phyloP scores from a whole-genome alignment of 202 grass and related monocot species.

The Dendrocalamus latiflorus region DNA sequence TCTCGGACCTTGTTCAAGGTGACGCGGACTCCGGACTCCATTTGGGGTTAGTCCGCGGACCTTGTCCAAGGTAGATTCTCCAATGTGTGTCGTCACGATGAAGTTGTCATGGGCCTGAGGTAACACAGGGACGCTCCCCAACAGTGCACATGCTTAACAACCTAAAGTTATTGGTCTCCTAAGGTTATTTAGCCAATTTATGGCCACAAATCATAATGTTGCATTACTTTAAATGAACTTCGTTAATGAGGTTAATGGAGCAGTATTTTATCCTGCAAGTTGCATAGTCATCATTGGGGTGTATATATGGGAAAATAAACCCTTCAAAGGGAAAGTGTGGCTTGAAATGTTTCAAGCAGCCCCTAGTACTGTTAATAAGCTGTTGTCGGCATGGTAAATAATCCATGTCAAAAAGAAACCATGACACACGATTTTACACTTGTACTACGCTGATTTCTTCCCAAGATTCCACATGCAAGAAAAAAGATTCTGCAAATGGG shows the following conservation, averaged over 20 bases:
- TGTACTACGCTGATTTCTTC: background rate
- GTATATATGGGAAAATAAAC: background rate
- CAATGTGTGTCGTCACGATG: no score
- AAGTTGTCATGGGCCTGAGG: no score
- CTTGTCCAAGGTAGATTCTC: no score
- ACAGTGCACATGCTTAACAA: constrained; percentile 30
- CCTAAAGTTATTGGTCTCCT: constrained; percentile 12
- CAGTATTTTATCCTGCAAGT: constrained; percentile 36
- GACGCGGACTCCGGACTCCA: no score
- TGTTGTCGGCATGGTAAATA: background rate
- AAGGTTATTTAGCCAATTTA: constrained; percentile 14
- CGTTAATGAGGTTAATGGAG: background rate
- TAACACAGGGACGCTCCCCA: no score
- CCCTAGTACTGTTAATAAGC: background rate
- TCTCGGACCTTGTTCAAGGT: no score
- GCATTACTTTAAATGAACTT: constrained; percentile 26
- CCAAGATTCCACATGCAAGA: constrained; percentile 16
- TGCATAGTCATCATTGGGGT: background rate
- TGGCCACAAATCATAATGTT: constrained; percentile 4
- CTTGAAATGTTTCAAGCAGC: background rate
- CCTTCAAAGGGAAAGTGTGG: background rate
- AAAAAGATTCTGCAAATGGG: background rate
- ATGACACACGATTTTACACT: constrained; percentile 6
- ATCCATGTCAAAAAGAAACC: constrained; percentile 6
- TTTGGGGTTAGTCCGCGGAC: no score